phyloP scores from a whole-genome alignment of 140 eudicot genomes.

The Artemisia princeps region DNA sequence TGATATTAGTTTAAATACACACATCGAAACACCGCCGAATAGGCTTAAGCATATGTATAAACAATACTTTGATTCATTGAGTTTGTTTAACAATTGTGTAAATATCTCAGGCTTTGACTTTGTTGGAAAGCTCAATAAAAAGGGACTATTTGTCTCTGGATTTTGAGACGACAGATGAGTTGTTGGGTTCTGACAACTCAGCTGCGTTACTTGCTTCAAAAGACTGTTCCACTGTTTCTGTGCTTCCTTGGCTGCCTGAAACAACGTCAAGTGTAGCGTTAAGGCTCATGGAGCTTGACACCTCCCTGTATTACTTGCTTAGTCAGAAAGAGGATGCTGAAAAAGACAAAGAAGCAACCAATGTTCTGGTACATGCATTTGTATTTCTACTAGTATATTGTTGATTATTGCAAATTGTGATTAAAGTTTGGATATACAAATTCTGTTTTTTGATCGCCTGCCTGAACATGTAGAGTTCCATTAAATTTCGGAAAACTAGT shows the following conservation, averaged over 20 bases:
- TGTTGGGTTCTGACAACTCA: slow-evolving; percentile 43
- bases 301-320: slow-evolving; percentile 47
- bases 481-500: too few species aligned
- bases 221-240: slow-evolving; percentile 27
- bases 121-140: slow-evolving; percentile 57
- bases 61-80: background rate
- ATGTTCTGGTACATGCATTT: slow-evolving; percentile 33
- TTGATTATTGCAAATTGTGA: background rate
- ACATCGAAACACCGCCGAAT: background rate
- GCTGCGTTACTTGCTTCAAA: slow-evolving; percentile 17
- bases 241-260: slow-evolving; percentile 85
- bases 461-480: background rate
- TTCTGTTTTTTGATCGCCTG: background rate
- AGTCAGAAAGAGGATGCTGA: slow-evolving; percentile 50
- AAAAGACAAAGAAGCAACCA: slow-evolving; percentile 38
- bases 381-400: background rate
- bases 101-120: slow-evolving; percentile 48
- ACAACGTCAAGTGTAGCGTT: slow-evolving; percentile 70
- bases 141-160: slow-evolving; percentile 48
- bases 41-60: background rate
- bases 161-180: slow-evolving; percentile 55
- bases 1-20: background rate
- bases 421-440: background rate
- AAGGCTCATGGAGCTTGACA: slow-evolving; percentile 85
- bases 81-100: background rate